A percentile compares a stretch with the other conserved stretches of the same genome.
Evolutionary conservation across 2,329 filamentous ascomycete species (phyloP).

Genomic region (Xylariaceae sp.): DNA sequence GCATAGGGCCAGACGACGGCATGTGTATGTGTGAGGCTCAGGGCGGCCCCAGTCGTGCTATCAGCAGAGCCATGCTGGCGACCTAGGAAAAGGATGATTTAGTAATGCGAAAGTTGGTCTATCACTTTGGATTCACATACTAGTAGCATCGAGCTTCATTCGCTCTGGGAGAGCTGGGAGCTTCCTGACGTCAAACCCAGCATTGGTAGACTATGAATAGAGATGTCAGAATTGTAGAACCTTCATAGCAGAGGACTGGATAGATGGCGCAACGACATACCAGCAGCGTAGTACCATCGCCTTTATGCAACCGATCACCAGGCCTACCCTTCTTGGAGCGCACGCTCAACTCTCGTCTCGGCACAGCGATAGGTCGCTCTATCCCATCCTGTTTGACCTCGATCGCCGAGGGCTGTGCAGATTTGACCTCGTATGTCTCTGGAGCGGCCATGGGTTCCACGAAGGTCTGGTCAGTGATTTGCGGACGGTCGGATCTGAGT

Average conservation of each 20-base stretch:
- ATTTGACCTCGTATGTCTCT: slow-evolving; percentile 64
- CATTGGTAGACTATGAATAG: slow-evolving; percentile 74
- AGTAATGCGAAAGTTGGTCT: slow-evolving; percentile 28
- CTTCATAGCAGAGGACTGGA: background rate
- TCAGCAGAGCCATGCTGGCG: slow-evolving; percentile 71
- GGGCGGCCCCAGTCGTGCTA: slow-evolving; percentile 72
- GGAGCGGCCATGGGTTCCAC: slow-evolving; percentile 56
- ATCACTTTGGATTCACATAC: slow-evolving; percentile 55
- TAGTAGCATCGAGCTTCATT: slow-evolving; percentile 69
- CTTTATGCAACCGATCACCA: slow-evolving; percentile 69
- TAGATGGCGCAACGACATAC: slow-evolving; percentile 54
- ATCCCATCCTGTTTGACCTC: slow-evolving; percentile 55
- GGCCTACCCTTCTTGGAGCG: slow-evolving; percentile 68
- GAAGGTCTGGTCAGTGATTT: slow-evolving; percentile 65
- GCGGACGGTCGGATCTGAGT: slow-evolving; percentile 53
- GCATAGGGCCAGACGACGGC: slow-evolving; percentile 93
- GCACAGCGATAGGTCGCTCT: slow-evolving; percentile 47
- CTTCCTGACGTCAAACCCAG: slow-evolving; percentile 84
- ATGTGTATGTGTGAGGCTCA: slow-evolving; percentile 80
- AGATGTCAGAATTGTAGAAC: slow-evolving; percentile 12
- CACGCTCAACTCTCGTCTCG: slow-evolving; percentile 63
- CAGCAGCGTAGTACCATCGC: slow-evolving; percentile 70
- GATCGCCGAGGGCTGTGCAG: slow-evolving; percentile 56
- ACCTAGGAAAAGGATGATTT: slow-evolving; percentile 49
- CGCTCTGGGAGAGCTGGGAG: slow-evolving; percentile 82